Evolutionary conservation across 192 early-diverging fungal genomes (phyloP).

Genomic region (Cetraspora pellucida): DNA sequence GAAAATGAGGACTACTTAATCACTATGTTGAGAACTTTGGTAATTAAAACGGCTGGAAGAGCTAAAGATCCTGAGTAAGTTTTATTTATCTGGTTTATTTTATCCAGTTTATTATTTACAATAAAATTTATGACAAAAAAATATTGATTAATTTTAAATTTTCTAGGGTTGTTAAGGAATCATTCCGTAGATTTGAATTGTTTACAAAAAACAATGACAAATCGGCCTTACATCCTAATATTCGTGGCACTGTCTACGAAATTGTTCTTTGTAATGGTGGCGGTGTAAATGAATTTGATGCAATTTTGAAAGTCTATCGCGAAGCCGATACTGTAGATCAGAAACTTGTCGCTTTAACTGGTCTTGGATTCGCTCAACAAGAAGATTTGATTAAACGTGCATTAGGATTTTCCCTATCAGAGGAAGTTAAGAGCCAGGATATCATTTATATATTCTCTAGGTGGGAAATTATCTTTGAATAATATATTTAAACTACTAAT

Average conservation of each 20-base stretch:
- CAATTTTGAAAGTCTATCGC: slow-evolving; percentile 62
- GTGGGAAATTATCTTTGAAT: slow-evolving; percentile 33
- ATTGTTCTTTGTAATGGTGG: slow-evolving; percentile 69
- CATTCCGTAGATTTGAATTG: slow-evolving; percentile 67
- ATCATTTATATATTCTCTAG: slow-evolving; percentile 53
- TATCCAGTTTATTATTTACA: not conserved
- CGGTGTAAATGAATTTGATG: slow-evolving; percentile 62
- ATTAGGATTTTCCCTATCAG: slow-evolving; percentile 64
- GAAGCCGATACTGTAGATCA: slow-evolving; percentile 68
- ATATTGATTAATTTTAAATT: not conserved
- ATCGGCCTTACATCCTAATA: slow-evolving; percentile 73
- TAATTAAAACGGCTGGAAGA: slow-evolving; percentile 69
- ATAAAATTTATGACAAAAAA: not conserved
- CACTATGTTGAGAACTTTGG: slow-evolving; percentile 74
- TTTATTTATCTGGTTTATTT: not conserved
- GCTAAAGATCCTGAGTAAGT: slow-evolving; percentile 59
- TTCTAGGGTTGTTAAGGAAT: slow-evolving; percentile 58
- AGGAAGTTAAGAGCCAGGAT: slow-evolving; percentile 75
- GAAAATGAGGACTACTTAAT: slow-evolving; percentile 73
- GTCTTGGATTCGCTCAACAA: slow-evolving; percentile 60
- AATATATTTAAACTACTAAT: not conserved
- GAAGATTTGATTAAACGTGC: slow-evolving; percentile 59
- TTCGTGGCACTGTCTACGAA: slow-evolving; percentile 71
- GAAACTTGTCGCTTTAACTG: slow-evolving; percentile 64
- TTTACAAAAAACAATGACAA: slow-evolving; percentile 66